Conservation (phyloP, 2,329 filamentous ascomycete species). For the Ophiocordyceps camponoti-leonardi region DNA sequence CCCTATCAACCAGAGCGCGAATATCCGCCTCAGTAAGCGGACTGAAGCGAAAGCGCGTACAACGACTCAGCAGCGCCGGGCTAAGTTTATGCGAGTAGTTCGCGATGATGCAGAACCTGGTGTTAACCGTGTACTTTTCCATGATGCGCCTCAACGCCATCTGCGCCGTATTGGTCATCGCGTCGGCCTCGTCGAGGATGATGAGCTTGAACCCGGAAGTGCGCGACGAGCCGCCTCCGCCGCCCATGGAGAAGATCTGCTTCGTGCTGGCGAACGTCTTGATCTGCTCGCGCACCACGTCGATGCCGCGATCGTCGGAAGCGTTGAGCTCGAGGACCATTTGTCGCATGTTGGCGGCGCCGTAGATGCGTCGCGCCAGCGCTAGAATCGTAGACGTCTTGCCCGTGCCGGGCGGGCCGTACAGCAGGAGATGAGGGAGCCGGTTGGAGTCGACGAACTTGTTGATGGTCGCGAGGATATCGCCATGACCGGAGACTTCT, state of each 20-base stretch:
- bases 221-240: slow-evolving; percentile 21
- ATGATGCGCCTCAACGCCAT: slow-evolving; percentile 95
- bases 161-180: slow-evolving; percentile 97
- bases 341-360: slow-evolving; percentile 79
- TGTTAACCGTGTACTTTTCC: slow-evolving; percentile 98
- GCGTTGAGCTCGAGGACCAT: slow-evolving; percentile 98
- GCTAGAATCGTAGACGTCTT: slow-evolving; percentile 96
- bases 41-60: slow-evolving; percentile 88
- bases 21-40: slow-evolving; percentile 85
- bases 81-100: slow-evolving; percentile 98
- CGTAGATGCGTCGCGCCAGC: slow-evolving; percentile 84
- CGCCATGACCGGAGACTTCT: slow-evolving; percentile 91
- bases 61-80: slow-evolving; percentile 78
- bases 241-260: slow-evolving; percentile 71
- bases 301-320: slow-evolving; percentile 92
- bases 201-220: slow-evolving; percentile 71
- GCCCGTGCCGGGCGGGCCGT: slow-evolving; percentile 89
- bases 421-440: slow-evolving; percentile 87
- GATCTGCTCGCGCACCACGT: slow-evolving; percentile 96
- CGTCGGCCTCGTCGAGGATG: slow-evolving; percentile 95
- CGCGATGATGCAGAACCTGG: slow-evolving; percentile 93
- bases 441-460: slow-evolving; percentile 92
- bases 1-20: slow-evolving; percentile 66
- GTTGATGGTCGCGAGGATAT: slow-evolving; percentile 95
- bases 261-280: slow-evolving; percentile 98